phyloP scores from a whole-genome alignment of 1,284 basidiomycete species.

The Cutaneotrichosporon sp. region DNA sequence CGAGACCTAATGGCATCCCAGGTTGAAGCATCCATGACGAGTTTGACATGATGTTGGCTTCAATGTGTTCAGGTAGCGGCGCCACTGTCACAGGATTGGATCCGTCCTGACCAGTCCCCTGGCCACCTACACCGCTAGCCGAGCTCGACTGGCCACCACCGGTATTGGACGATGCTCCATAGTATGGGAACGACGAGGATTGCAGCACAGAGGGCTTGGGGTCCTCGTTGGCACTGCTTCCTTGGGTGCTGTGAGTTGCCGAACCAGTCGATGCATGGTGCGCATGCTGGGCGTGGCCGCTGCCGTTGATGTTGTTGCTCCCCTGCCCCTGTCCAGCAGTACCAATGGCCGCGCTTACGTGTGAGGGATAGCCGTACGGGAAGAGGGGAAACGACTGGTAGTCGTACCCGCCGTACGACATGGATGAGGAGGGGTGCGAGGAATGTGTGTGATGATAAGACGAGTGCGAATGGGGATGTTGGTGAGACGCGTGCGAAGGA shows the following conservation, averaged over 20 bases:
- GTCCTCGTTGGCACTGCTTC: not conserved
- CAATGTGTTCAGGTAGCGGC: conserved; percentile 12
- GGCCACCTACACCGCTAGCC: not conserved
- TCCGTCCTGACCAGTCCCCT: not conserved
- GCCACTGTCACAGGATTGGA: not conserved
- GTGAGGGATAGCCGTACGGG: too few relatives aligned
- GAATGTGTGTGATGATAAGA: too few relatives aligned
- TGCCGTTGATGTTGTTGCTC: conserved; percentile 2
- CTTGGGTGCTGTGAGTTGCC: not conserved
- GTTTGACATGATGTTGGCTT: conserved; percentile 2
- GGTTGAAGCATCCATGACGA: conserved; percentile 1
- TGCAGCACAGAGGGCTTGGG: not conserved
- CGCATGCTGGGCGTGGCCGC: not conserved
- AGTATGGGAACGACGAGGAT: not conserved
- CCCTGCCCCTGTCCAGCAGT: too few relatives aligned
- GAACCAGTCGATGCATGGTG: not conserved
- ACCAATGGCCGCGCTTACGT: too few relatives aligned
- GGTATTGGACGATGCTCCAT: not conserved
- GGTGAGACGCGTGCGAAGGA: not conserved
- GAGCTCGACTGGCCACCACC: not conserved
- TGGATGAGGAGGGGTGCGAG: too few relatives aligned
- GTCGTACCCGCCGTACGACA: too few relatives aligned
- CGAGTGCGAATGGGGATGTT: not conserved
- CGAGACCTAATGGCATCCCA: not conserved
- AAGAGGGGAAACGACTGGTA: too few relatives aligned